Base-by-base conservation (phyloP, 164 flowering plant species). In the Macadamia tetraphylla region DNA sequence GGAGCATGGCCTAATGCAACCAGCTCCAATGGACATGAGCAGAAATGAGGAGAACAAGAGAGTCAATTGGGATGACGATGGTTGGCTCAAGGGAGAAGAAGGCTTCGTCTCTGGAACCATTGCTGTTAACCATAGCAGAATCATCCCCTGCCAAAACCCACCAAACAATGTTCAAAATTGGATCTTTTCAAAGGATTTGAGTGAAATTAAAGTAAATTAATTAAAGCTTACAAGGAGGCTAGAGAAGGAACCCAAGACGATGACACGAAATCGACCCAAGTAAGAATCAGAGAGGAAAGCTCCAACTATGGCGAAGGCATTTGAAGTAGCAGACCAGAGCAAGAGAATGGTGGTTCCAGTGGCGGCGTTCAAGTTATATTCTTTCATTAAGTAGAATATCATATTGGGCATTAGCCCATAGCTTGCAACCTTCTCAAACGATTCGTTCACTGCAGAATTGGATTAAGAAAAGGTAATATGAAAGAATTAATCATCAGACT, bases 281-380 rank as follows among this genome's bases (percentile, higher is more conserved):
- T 70, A 85, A 51, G 89, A 81, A 79, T 88, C 91, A 42, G 89
- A 81, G 13, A 88, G 63, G 67, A 85, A 85, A 72, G 89, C 91
- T 0, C 94, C 91, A 0, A 83, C 0, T 9, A 79, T 58, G 0
- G 91, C 84, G 67, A 65, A 64, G 75, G 79, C 76, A 67, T 79
- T 78, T 0, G 87, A 72, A 2, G 65, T 23, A 1, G 85, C 91
- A 0, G 58, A 32, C 89, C 89, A 87, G 29, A 80, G 1, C 73
- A 79, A 80, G 62, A 85, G 12, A 18, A 83, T 70, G 67, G 53
- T 79, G 0, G 81, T 63, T 18, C 76, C 94, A 0, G 61, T 60
- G 0, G 84, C 83, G 2, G 3, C 11, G 1, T 49, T 60, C 69
- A 88, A 44, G 60, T 83, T 74, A 67, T 83, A 84, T 6, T 74